Evolutionary conservation across 139 green algal genomes (phyloP), one percentile per base, ranked within the genome.

Genomic region (Spirogloea muscicola): DNA sequence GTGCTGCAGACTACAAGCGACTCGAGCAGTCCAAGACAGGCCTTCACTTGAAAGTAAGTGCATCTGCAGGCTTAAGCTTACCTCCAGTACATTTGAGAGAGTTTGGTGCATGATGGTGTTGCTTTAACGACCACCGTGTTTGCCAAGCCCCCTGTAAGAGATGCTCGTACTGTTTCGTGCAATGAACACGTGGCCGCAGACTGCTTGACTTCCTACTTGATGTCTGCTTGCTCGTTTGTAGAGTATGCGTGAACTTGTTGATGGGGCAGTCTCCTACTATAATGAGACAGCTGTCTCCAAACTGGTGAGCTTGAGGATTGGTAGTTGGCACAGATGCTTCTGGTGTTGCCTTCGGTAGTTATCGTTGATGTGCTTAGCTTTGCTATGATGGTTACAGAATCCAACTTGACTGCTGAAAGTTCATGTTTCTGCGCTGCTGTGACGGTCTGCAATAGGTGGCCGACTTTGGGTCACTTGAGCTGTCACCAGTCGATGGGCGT

Each of bases 381-480:
- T 25, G 42, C 39, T 60, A 55, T 13, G 34, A 42, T 36, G n/a
- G 38, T 39, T n/a, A 46, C 33, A 37, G 10, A 33, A 9, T 39
- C 58, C n/a, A 64, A 18, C 55, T 58, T 68, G 55, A 40, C 55
- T 10, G 29, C 36, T 64, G 29, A 16, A 49, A 16, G 10, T 16
- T 13, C 29, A 9, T 42, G 16, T 4, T 37, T 29, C 37, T 27
- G 36, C 10, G 10, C 46, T 21, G 46, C 46, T 21, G 21, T 55
- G 46, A 55, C 36, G 3, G 62, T 18, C 55, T 31, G 27, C 39
- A 59, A 25, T 40, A 81, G 57, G 66, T 86, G 4, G 62, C 43
- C 18, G 80, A 86, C 31, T 77, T 86, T n/a, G 42, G 58, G 21
- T 74, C 81, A 4, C 63, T 86, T 48, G 80, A 86, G 67, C 67